A percentile compares a stretch with the other conserved stretches of the same genome.
phyloP scores from a whole-genome alignment of 305 asterid genomes.

The Plantago coronopus region DNA sequence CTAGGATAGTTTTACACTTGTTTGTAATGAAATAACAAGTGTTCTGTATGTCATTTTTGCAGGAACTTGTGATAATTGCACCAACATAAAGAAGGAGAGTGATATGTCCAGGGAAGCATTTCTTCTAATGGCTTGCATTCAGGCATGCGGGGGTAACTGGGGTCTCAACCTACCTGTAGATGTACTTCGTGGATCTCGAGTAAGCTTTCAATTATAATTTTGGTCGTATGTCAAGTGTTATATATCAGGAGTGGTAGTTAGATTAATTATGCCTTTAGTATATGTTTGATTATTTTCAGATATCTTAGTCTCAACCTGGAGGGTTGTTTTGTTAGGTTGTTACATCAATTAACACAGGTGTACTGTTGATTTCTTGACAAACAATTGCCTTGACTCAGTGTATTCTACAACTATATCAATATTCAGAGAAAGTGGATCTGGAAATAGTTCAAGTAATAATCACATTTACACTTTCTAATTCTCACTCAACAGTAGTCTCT shows the following conservation, averaged over 20 bases:
- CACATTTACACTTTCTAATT: slow-evolving; percentile 16
- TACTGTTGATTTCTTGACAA: slow-evolving; percentile 2
- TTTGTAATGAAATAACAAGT: slow-evolving; percentile 13
- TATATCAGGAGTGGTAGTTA: slow-evolving; percentile 13
- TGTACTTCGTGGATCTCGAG: slow-evolving; percentile 96
- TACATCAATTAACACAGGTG: slow-evolving; percentile 14
- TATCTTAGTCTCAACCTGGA: background rate
- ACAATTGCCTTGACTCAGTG: slow-evolving; percentile 9
- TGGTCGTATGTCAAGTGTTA: slow-evolving; percentile 12
- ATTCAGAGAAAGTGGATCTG: slow-evolving; percentile 8
- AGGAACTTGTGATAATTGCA: slow-evolving; percentile 96
- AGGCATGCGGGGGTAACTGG: slow-evolving; percentile 76
- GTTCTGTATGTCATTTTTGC: slow-evolving; percentile 30
- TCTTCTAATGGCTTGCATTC: slow-evolving; percentile 86
- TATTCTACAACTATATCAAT: background rate
- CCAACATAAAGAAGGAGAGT: slow-evolving; percentile 57
- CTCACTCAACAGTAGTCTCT: slow-evolving; percentile 19
- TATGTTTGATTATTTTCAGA: background rate
- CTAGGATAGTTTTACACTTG: slow-evolving; percentile 5
- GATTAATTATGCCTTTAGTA: too few species aligned
- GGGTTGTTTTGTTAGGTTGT: background rate
- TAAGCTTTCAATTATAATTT: slow-evolving; percentile 38
- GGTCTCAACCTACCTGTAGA: slow-evolving; percentile 90
- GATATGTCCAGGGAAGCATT: slow-evolving; percentile 88
- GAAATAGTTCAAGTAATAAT: slow-evolving; percentile 11